Percentiles rank a stretch among this genome's conserved stretches.
Evolutionary conservation across 495 filamentous ascomycete genomes (phyloP).

Genomic region (Lasiosphaeria miniovina): DNA sequence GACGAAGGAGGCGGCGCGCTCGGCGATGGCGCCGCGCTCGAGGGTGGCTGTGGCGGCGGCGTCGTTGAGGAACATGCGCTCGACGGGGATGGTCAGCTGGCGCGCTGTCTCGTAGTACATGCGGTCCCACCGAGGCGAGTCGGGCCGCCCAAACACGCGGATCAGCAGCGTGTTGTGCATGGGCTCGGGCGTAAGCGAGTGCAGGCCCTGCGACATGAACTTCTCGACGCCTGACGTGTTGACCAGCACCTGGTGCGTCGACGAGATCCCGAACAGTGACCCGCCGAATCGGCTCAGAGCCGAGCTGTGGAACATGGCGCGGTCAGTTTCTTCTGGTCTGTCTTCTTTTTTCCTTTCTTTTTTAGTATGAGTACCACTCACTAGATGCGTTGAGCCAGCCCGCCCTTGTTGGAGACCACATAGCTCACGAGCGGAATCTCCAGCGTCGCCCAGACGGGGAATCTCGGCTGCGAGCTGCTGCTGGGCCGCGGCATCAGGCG

Average conservation of each 20-base stretch:
- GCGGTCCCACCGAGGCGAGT: neutral
- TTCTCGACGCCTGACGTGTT: slow-evolving; percentile 5
- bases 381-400: neutral
- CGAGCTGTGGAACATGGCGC: neutral
- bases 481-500: neutral
- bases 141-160: slow-evolving; percentile 8
- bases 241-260: slow-evolving; percentile 8
- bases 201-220: slow-evolving; percentile 4
- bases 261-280: slow-evolving; percentile 11
- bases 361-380: neutral
- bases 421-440: neutral
- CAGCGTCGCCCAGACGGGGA: neutral
- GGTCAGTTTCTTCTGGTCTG: too few species aligned
- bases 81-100: neutral
- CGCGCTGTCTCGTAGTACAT: neutral
- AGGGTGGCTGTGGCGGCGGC: slow-evolving; percentile 3
- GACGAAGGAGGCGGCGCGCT: slow-evolving; percentile 6
- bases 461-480: neutral
- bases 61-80: slow-evolving; percentile 13
- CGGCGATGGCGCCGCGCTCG: slow-evolving; percentile 2
- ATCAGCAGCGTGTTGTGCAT: slow-evolving; percentile 5
- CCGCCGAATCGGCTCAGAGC: slow-evolving; percentile 3
- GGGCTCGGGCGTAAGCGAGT: slow-evolving; percentile 1
- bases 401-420: neutral
- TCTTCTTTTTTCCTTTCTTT: neutral